Conservation (phyloP, 1,284 basidiomycete species). For the Trichosporon sp. region DNA sequence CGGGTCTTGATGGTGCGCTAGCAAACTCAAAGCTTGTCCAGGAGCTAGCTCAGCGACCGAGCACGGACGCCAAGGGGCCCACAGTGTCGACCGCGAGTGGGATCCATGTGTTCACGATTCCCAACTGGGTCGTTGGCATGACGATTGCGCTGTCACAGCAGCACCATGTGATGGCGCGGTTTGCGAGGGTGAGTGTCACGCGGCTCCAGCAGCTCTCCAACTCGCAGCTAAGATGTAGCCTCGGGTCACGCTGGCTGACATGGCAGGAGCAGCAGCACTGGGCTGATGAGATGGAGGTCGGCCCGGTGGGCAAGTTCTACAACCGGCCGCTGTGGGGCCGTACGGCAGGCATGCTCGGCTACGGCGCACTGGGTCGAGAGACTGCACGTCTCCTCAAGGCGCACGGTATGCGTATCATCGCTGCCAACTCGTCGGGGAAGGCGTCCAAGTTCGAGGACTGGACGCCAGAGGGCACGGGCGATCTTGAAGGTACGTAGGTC, state of each 20-base stretch:
- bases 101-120: constrained; percentile 42
- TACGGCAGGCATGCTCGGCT: constrained; percentile 42
- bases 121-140: constrained; percentile 38
- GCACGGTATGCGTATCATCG: constrained; percentile 39
- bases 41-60: constrained; percentile 4
- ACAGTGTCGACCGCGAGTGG: constrained; percentile 38
- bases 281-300: constrained; percentile 28
- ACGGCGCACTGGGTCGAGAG: constrained; percentile 39
- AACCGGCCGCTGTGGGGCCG: constrained; percentile 30
- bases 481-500: constrained; percentile 28
- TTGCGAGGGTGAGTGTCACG: constrained; percentile 26
- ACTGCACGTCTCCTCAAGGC: constrained; percentile 40
- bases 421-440: constrained; percentile 43
- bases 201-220: neutral
- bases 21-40: constrained; percentile 12
- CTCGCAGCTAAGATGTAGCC: too few species aligned
- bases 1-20: constrained; percentile 33
- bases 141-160: constrained; percentile 35
- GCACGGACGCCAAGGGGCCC: constrained; percentile 10
- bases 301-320: constrained; percentile 25
- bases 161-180: constrained; percentile 30
- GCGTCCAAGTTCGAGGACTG: constrained; percentile 9
- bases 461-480: constrained; percentile 32
- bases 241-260: neutral
- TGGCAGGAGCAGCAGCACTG: constrained; percentile 28